Evolutionary conservation across 1,284 basidiomycete genomes (phyloP).

Genomic region (Leccinum angustisporum): DNA sequence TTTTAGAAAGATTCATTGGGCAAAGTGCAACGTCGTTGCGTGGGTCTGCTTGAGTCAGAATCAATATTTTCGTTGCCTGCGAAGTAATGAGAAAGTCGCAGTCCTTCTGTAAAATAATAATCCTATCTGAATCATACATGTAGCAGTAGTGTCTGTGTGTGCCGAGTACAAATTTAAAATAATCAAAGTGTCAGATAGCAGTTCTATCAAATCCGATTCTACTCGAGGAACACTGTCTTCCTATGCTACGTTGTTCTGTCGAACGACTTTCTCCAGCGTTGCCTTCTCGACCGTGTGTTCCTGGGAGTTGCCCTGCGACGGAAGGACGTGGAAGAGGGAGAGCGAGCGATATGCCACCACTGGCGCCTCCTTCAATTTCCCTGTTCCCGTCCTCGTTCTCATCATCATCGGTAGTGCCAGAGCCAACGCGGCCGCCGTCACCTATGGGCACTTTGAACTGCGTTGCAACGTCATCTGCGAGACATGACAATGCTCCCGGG

Average conservation of each 20-base stretch:
- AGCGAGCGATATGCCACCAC: conserved; percentile 44
- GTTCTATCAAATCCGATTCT: not conserved
- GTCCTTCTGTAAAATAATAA: no score
- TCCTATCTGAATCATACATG: no score
- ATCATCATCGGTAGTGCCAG: not conserved
- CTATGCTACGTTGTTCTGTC: conserved; percentile 60
- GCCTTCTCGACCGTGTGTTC: conserved; percentile 72
- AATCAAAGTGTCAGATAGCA: not conserved
- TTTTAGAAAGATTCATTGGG: not conserved
- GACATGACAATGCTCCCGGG: conserved; percentile 50
- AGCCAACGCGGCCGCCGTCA: not conserved
- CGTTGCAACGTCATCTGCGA: conserved; percentile 74
- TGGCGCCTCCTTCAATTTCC: not conserved
- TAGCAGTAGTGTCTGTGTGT: no score
- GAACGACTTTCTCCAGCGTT: conserved; percentile 70
- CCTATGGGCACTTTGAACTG: conserved; percentile 73
- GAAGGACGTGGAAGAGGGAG: conserved; percentile 54
- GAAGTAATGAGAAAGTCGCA: no score
- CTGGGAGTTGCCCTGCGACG: conserved; percentile 50
- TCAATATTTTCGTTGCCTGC: no score
- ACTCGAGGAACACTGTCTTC: conserved; percentile 31
- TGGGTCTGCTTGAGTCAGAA: no score
- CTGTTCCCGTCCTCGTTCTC: not conserved
- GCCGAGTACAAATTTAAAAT: no score
- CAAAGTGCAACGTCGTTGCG: no score